These are phyloP conservation scores for Stagonosporopsis chrysanthemi DNA, from an alignment of 2,329 filamentous ascomycete genomes.

Conservation along the genomic window DNA sequence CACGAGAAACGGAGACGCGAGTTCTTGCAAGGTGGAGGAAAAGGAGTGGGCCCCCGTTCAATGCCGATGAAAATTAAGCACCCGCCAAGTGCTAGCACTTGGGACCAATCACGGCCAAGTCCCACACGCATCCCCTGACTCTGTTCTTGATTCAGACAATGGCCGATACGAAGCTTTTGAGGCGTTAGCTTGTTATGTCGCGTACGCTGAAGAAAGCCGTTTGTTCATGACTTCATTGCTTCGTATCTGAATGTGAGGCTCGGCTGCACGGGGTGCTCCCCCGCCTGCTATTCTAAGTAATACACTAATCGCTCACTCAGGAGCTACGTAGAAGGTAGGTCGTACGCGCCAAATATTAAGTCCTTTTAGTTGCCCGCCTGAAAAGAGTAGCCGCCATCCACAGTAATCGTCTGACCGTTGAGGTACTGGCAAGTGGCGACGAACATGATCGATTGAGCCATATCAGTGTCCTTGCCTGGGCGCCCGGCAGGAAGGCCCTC, in stretches of 20 bases:
- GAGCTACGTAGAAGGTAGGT: constrained; percentile 8
- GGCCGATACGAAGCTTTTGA: constrained; percentile 27
- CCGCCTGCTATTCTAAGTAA: constrained; percentile 13
- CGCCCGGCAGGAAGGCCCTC: constrained; percentile 59
- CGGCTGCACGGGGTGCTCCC: background rate
- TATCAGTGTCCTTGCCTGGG: constrained; percentile 63
- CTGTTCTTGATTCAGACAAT: constrained; percentile 1
- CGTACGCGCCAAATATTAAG: background rate
- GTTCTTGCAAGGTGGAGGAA: constrained; percentile 10
- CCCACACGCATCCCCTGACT: constrained; percentile 22
- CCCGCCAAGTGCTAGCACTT: constrained; percentile 23
- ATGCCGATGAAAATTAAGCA: constrained; percentile 27
- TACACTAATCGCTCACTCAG: constrained; percentile 8
- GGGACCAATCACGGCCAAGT: constrained; percentile 10
- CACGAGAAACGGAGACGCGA: constrained; percentile 9
- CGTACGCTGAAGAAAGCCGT: background rate
- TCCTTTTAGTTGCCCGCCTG: constrained; percentile 42
- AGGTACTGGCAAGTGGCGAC: constrained; percentile 59
- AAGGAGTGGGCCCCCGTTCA: constrained; percentile 13
- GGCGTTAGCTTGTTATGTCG: constrained; percentile 29
- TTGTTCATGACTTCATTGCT: constrained; percentile 21
- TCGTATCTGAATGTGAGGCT: constrained; percentile 13
- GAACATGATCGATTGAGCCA: constrained; percentile 57
- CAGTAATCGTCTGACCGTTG: constrained; percentile 58
- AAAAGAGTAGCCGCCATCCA: constrained; percentile 62